Percentiles rank a stretch among this genome's conserved stretches.
Evolutionary conservation across 805 yeast species (phyloP).

Genomic region (Cyberlindnera mississippiensis): DNA sequence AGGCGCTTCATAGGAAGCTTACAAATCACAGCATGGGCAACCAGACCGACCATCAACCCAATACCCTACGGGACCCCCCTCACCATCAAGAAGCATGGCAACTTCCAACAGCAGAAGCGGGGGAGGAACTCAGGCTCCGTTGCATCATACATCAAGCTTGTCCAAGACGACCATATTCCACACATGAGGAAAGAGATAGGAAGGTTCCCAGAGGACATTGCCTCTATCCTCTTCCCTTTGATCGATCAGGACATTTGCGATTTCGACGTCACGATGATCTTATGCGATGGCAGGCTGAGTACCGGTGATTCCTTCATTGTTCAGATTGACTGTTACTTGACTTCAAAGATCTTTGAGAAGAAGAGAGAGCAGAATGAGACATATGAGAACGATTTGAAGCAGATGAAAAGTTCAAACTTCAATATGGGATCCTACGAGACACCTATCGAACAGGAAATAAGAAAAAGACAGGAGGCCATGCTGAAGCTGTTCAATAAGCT

Average conservation of each 20-base stretch:
- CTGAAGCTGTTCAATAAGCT: conserved; percentile 52
- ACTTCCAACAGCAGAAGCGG: conserved; percentile 14
- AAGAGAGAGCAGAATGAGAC: conserved; percentile 8
- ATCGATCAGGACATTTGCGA: conserved; percentile 49
- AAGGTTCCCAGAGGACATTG: conserved; percentile 66
- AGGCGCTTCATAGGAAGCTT: conserved; percentile 55
- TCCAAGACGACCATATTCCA: conserved; percentile 25
- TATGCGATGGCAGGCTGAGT: conserved; percentile 53
- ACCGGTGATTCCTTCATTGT: conserved; percentile 75
- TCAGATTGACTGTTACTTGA: conserved; percentile 64
- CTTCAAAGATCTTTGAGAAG: conserved; percentile 29
- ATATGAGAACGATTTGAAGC: conserved; percentile 23
- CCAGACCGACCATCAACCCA: conserved; percentile 53
- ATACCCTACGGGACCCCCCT: conserved; percentile 43
- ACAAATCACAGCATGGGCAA: conserved; percentile 65
- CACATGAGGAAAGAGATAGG: conserved; percentile 58
- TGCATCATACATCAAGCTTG: conserved; percentile 32
- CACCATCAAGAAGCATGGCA: conserved; percentile 33
- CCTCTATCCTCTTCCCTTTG: conserved; percentile 62
- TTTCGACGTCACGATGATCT: conserved; percentile 56
- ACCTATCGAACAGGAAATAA: conserved; percentile 44
- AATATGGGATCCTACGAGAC: conserved; percentile 39
- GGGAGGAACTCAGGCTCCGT: conserved; percentile 26
- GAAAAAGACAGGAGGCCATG: conserved; percentile 54
- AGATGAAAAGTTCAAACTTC: conserved; percentile 13